Conservation (phyloP, 805 yeast genomes). For the Starmera pachycereana region DNA sequence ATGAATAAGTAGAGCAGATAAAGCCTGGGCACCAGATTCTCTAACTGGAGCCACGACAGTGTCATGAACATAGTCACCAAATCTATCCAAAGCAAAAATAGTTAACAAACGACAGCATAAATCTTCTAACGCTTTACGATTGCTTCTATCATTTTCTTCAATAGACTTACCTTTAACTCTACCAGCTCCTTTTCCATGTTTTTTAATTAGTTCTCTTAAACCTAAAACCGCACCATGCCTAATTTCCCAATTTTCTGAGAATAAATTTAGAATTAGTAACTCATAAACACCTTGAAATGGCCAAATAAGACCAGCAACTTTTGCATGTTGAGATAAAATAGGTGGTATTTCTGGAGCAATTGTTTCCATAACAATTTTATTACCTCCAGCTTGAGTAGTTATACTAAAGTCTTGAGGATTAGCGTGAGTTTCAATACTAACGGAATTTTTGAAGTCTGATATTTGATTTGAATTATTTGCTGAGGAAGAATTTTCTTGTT, state of each 20-base stretch:
- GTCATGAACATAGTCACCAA: constrained; percentile 95
- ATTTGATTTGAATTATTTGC: constrained; percentile 8
- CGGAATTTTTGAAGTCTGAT: constrained; percentile 20
- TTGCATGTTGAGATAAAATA: constrained; percentile 58
- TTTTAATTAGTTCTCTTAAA: constrained; percentile 70
- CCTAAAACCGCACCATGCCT: constrained; percentile 96
- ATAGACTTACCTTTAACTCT: constrained; percentile 54
- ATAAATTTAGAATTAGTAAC: constrained; percentile 64
- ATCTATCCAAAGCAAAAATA: constrained; percentile 83
- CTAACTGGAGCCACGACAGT: constrained; percentile 98
- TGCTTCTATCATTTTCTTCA: constrained; percentile 55
- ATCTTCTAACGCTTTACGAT: constrained; percentile 71
- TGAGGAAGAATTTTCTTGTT: constrained; percentile 15
- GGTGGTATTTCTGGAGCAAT: constrained; percentile 55
- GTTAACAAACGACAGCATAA: constrained; percentile 77
- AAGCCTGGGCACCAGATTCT: constrained; percentile 91
- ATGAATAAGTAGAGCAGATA: constrained; percentile 82
- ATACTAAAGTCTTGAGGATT: constrained; percentile 35
- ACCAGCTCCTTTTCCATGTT: constrained; percentile 82
- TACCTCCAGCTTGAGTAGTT: constrained; percentile 72
- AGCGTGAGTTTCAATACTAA: too few species aligned
- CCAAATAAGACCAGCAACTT: constrained; percentile 74
- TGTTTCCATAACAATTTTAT: constrained; percentile 78
- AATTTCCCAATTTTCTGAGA: constrained; percentile 84
- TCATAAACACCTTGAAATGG: constrained; percentile 92